Evolutionary conservation across 2,329 filamentous ascomycete species (phyloP).

Genomic region (Pseudogymnoascus destructans): DNA sequence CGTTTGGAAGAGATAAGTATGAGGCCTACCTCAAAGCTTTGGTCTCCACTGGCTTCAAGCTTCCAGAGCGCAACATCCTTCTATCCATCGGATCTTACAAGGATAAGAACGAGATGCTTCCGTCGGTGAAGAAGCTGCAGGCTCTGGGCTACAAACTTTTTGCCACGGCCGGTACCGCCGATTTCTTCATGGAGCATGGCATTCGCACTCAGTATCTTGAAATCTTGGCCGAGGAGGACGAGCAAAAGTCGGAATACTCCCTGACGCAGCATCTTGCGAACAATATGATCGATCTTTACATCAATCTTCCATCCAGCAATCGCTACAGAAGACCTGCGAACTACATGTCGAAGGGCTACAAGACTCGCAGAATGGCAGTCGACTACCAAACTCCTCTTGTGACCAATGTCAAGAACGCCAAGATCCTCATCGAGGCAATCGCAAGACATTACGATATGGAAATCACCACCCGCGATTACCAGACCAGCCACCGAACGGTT

Average conservation of each 20-base stretch:
- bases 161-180: constrained; percentile 88
- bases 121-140: constrained; percentile 79
- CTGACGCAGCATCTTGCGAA: constrained; percentile 93
- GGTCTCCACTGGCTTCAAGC: constrained; percentile 88
- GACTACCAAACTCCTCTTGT: constrained; percentile 90
- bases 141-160: constrained; percentile 91
- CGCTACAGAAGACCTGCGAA: constrained; percentile 91
- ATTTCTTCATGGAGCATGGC: constrained; percentile 87
- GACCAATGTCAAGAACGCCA: constrained; percentile 98
- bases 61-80: constrained; percentile 90
- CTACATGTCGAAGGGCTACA: constrained; percentile 97
- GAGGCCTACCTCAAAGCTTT: constrained; percentile 96
- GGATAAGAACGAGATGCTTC: constrained; percentile 95
- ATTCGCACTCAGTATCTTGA: constrained; percentile 91
- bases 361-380: constrained; percentile 92
- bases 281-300: constrained; percentile 96
- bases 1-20: constrained; percentile 89
- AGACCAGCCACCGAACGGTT: constrained; percentile 72
- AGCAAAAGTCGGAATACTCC: constrained; percentile 91
- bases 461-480: constrained; percentile 74
- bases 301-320: constrained; percentile 98
- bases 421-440: constrained; percentile 90
- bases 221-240: constrained; percentile 64
- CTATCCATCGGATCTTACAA: constrained; percentile 95
- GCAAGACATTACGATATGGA: constrained; percentile 77